Evolutionary conservation across 1,284 basidiomycete genomes (phyloP).

Genomic region (Leccinum laetum): DNA sequence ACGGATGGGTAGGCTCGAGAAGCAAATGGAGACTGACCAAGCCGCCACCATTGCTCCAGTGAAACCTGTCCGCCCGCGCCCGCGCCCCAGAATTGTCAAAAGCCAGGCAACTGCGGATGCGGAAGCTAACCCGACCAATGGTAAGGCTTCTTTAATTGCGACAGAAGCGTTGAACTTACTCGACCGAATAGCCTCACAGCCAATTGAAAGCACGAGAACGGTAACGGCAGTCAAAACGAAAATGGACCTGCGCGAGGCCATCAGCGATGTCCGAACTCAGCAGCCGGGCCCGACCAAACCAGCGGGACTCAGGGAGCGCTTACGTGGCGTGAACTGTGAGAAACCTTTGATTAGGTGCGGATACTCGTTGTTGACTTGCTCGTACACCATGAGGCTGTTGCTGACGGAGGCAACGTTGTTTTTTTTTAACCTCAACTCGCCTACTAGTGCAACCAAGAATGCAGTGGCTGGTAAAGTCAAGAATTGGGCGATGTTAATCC

Average conservation of each 20-base stretch:
- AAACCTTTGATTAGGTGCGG: neutral
- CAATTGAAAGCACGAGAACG: neutral
- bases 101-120: neutral
- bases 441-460: neutral
- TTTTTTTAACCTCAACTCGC: neutral
- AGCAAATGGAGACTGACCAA: neutral
- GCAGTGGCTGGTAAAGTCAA: neutral
- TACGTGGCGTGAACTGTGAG: neutral
- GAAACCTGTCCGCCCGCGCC: neutral
- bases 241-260: neutral
- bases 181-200: neutral
- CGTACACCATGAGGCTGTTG: neutral
- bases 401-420: neutral
- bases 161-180: neutral
- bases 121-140: neutral
- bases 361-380: neutral
- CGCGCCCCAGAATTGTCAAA: neutral
- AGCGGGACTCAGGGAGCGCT: neutral
- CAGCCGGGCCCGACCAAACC: neutral
- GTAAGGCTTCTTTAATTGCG: neutral
- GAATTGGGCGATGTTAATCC: neutral
- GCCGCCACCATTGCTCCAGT: neutral
- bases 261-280: neutral
- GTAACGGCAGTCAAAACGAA: neutral
- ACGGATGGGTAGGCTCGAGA: neutral